phyloP scores from a whole-genome alignment of 2,329 filamentous ascomycete species.

The Aspergillus vadensis region DNA sequence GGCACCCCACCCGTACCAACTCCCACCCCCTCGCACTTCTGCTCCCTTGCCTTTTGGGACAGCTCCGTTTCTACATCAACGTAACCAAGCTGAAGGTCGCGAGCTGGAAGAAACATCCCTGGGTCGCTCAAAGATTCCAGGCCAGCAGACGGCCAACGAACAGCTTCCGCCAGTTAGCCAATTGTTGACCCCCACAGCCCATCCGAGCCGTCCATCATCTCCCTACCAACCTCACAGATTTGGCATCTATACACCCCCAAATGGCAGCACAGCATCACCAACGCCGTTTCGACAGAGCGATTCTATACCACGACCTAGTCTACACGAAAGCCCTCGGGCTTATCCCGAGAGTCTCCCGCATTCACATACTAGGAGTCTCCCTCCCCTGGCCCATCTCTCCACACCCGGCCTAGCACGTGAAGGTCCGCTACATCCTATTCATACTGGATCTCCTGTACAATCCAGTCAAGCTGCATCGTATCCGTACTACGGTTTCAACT shows the following conservation, averaged over 20 bases:
- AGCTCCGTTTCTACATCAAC: conserved; percentile 34
- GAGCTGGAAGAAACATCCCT: conserved; percentile 22
- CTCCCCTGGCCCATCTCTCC: conserved; percentile 35
- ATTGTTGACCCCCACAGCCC: conserved; percentile 38
- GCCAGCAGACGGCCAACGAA: conserved; percentile 24
- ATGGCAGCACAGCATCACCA: conserved; percentile 21
- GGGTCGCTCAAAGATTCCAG: conserved; percentile 15
- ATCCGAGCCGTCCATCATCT: conserved; percentile 31
- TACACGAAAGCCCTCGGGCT: conserved; percentile 22
- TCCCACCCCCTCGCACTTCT: conserved; percentile 42
- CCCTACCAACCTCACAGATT: conserved; percentile 30
- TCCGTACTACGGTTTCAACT: conserved; percentile 18
- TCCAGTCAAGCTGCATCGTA: conserved; percentile 23
- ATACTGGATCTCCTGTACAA: conserved; percentile 22
- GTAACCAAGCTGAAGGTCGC: conserved; percentile 25
- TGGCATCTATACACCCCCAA: conserved; percentile 19
- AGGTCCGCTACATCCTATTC: conserved; percentile 22
- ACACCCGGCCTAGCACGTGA: conserved; percentile 26
- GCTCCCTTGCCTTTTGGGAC: conserved; percentile 39
- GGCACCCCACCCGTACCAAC: conserved; percentile 40
- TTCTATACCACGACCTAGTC: conserved; percentile 15
- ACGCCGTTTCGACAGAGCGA: conserved; percentile 28
- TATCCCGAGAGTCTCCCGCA: conserved; percentile 24
- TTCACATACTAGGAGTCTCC: conserved; percentile 26
- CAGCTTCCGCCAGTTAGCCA: conserved; percentile 45